phyloP scores from a whole-genome alignment of 495 filamentous ascomycete genomes.

The Pyrenula massariospora region DNA sequence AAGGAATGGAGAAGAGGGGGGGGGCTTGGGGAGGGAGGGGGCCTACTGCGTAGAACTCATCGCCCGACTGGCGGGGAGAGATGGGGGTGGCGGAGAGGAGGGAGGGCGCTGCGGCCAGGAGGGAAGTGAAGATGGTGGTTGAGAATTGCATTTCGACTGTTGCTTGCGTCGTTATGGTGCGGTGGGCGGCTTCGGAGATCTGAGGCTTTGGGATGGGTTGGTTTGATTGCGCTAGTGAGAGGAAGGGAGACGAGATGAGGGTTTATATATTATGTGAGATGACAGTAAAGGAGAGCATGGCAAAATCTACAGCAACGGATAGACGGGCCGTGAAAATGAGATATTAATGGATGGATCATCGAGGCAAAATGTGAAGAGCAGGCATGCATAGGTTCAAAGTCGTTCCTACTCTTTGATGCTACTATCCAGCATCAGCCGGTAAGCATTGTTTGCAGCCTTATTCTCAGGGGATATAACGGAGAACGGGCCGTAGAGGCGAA shows the following conservation, averaged over 20 bases:
- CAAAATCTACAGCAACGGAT: too few species aligned
- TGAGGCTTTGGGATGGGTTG: neutral
- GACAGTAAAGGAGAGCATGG: neutral
- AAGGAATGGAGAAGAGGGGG: slow-evolving; percentile 25
- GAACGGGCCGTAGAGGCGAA: neutral
- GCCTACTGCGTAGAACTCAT: neutral
- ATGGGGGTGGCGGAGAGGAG: neutral
- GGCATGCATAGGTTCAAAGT: neutral
- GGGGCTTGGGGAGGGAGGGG: slow-evolving; percentile 15
- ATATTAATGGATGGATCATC: neutral
- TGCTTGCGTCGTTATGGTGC: too few species aligned
- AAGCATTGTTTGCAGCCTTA: too few species aligned
- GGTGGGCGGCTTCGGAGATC: neutral
- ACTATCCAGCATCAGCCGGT: too few species aligned
- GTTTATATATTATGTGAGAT: neutral
- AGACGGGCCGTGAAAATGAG: too few species aligned
- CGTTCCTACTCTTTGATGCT: neutral
- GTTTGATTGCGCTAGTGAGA: neutral
- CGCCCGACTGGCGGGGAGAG: neutral
- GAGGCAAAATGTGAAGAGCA: too few species aligned
- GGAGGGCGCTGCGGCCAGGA: neutral
- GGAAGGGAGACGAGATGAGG: neutral
- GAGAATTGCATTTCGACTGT: neutral
- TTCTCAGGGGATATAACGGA: too few species aligned
- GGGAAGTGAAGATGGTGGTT: neutral